A percentile compares a stretch with the other conserved stretches of the same genome.
phyloP scores from a whole-genome alignment of 1,284 basidiomycete genomes.

The Rhodotorula sp. region DNA sequence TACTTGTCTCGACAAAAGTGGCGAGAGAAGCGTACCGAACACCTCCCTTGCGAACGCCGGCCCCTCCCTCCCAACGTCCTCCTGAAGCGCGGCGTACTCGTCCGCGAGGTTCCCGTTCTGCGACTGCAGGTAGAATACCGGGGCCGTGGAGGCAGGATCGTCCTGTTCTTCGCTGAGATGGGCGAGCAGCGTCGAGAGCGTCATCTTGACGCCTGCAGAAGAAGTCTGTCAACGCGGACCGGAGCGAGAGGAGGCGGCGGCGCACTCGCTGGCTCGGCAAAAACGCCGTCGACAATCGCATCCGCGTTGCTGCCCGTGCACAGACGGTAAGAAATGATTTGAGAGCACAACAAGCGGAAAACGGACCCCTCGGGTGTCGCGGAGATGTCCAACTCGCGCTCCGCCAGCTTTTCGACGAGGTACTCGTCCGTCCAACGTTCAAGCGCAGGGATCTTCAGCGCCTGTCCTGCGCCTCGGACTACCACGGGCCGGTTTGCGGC shows the following conservation, averaged over 20 bases:
- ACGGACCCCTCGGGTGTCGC: constrained; percentile 79
- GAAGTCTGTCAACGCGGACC: background rate
- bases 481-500: constrained; percentile 75
- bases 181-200: constrained; percentile 23
- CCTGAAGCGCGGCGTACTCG: constrained; percentile 19
- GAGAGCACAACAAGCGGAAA: background rate
- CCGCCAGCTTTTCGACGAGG: constrained; percentile 61
- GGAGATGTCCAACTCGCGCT: constrained; percentile 67
- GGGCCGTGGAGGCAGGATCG: background rate
- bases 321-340: background rate
- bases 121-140: constrained; percentile 74
- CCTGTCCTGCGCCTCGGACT: constrained; percentile 46
- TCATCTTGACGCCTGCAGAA: constrained; percentile 33
- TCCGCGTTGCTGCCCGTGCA: constrained; percentile 67
- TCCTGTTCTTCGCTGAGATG: constrained; percentile 4
- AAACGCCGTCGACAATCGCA: constrained; percentile 71
- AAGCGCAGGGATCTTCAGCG: constrained; percentile 43
- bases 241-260: background rate
- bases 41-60: constrained; percentile 32
- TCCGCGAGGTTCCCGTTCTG: constrained; percentile 83
- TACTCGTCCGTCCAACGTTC: constrained; percentile 66
- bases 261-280: constrained; percentile 66
- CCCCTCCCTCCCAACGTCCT: constrained; percentile 28
- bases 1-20: too few species aligned
- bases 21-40: constrained; percentile 21